Conservation (phyloP, 1,139 yeast genomes). For the Scheffersomyces cryptocercus region DNA sequence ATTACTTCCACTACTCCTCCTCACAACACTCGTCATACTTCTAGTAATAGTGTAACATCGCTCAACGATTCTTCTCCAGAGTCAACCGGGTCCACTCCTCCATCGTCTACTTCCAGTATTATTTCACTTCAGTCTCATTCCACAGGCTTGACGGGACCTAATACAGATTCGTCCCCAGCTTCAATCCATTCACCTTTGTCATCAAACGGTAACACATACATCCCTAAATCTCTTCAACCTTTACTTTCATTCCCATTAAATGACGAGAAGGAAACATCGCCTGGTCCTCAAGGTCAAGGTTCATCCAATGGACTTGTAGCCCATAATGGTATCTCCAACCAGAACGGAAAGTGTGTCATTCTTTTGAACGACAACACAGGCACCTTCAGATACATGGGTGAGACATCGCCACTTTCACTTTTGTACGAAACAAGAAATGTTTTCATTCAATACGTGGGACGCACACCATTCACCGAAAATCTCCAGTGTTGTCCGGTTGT, state of each 20-base stretch:
- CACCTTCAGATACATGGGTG: conserved; percentile 19
- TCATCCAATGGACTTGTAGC: neutral
- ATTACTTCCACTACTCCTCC: neutral
- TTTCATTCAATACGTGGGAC: conserved; percentile 8
- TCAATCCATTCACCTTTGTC: neutral
- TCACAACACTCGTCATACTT: neutral
- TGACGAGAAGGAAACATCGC: conserved; percentile 2
- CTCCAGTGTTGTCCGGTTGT: neutral
- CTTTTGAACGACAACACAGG: conserved; percentile 16
- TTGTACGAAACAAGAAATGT: conserved; percentile 18
- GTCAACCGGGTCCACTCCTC: neutral
- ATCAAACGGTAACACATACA: conserved; percentile 6
- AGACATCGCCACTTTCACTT: conserved; percentile 18
- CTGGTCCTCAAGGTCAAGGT: neutral
- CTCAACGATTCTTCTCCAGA: neutral
- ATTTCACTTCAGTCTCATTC: neutral
- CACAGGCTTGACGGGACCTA: neutral
- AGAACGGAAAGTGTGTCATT: conserved; percentile 15
- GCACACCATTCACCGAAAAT: neutral
- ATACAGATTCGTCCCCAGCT: neutral
- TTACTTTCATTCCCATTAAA: conserved; percentile 19
- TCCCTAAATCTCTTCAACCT: conserved; percentile 22
- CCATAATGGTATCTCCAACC: conserved; percentile 14
- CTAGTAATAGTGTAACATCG: neutral
- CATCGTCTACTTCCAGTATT: neutral